Base-by-base conservation (phyloP, 495 filamentous ascomycete genomes). In the Amorphotheca resinae region DNA sequence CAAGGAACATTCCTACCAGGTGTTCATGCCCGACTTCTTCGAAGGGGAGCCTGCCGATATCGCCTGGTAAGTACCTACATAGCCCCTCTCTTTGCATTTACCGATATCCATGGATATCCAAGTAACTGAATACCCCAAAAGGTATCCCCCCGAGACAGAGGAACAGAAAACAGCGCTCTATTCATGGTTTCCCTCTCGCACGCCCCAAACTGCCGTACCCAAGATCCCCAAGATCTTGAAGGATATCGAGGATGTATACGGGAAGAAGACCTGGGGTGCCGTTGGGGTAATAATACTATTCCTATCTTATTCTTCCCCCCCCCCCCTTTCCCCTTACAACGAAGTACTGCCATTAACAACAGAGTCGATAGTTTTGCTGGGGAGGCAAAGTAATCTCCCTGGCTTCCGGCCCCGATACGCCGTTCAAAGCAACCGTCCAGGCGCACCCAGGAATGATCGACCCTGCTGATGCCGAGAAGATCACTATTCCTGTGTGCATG, bases 361-460 rank as follows among this genome's bases (percentile, higher is more conserved):
- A 35, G 8, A 7, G 15, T 30, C n/a, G n/a, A n/a, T 35, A 48
- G 49, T 52, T 45, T 22, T 96, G 89, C 72, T 96, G 87, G 88
- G 89, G 89, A 44, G 87, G 82, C 38, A 93, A 93, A 58, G 73
- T 80, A 9, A 60, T 67, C 32, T 56, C 57, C 22, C 53, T 73
- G 17, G 70, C 72, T n/a, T 68, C 86, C 11, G 64, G 77, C 20
- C 64, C 70, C 2, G 57, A 69, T 16, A 72, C 66, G 20, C 64
- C 63, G 25, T 94, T 91, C 67, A 74, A 74, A 44, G 74, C 74
- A 0, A 80, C 64, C 1, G 78, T 73, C 8, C 73, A 82, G 51
- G 67, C 66, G 44, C 86, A 93, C 60, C 89, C 89, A 2, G 87
- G 84, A 20, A 87, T 91, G 83, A 73, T 93, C n/a, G 83, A 88